Percentiles rank a stretch among this genome's conserved stretches.
These are phyloP conservation scores for Nicotiana obtusifolia DNA, from an alignment of 257 asterid species.

Conservation along the genomic window DNA sequence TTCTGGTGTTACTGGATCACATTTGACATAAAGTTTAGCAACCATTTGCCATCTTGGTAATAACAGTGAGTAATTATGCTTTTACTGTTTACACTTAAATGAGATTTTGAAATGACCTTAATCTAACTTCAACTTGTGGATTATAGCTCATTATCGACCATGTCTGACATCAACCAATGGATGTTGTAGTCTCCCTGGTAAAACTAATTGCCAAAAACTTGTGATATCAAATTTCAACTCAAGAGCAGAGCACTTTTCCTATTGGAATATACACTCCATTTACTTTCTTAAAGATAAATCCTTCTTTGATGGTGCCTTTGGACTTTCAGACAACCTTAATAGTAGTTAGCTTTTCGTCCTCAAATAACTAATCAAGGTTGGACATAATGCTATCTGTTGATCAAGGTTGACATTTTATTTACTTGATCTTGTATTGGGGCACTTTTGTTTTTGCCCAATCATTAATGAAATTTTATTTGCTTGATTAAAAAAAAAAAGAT, in stretches of 20 bases:
- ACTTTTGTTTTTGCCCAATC: no score
- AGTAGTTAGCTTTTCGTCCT: neutral
- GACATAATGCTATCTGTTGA: neutral
- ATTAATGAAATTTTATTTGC: no score
- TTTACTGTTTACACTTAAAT: neutral
- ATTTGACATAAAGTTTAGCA: neutral
- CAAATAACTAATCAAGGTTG: neutral
- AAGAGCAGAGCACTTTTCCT: neutral
- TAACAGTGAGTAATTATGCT: neutral
- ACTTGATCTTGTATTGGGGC: no score
- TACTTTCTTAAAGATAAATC: slow-evolving; percentile 3
- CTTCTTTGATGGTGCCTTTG: neutral
- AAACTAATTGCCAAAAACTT: neutral
- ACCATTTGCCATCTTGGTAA: neutral
- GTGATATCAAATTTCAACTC: neutral
- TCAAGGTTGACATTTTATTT: no score
- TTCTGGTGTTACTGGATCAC: neutral
- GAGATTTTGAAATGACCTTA: neutral
- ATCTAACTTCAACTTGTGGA: neutral
- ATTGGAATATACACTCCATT: neutral
- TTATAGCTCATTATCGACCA: neutral
- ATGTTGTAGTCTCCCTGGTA: neutral
- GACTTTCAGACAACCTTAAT: neutral
- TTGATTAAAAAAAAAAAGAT: no score
- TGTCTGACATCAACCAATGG: neutral